A percentile compares a stretch with the other conserved stretches of the same genome.
phyloP scores from a whole-genome alignment of 2,329 filamentous ascomycete genomes.

The Diaporthe sp. region DNA sequence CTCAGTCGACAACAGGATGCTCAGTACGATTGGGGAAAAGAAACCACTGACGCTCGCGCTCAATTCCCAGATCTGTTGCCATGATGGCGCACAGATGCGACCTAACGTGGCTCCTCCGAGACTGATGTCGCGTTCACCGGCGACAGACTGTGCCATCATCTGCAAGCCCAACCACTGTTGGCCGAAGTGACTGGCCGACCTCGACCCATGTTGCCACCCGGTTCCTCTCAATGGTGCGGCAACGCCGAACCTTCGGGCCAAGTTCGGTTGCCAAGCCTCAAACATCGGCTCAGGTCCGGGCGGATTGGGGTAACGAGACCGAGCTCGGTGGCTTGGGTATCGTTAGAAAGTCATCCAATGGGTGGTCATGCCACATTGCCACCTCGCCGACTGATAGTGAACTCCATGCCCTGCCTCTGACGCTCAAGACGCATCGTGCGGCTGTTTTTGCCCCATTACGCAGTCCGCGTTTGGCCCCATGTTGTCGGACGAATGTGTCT shows the following conservation, averaged over 20 bases:
- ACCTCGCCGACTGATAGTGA: background rate
- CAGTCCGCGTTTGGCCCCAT: constrained; percentile 16
- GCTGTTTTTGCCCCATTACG: background rate
- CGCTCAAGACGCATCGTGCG: constrained; percentile 4
- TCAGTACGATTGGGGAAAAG: background rate
- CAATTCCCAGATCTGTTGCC: background rate
- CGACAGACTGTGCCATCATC: background rate
- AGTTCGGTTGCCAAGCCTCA: constrained; percentile 24
- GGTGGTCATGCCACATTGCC: background rate
- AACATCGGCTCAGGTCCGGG: constrained; percentile 20
- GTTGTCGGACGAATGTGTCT: background rate
- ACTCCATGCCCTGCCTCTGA: background rate
- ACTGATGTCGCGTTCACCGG: background rate
- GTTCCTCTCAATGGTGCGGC: constrained; percentile 3
- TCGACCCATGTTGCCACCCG: background rate
- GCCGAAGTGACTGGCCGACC: constrained; percentile 1
- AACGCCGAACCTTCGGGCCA: constrained; percentile 17
- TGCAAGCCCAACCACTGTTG: background rate
- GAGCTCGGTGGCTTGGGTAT: background rate
- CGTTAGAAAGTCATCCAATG: constrained; percentile 10
- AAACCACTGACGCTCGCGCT: background rate
- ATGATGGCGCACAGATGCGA: background rate
- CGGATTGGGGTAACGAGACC: constrained; percentile 5
- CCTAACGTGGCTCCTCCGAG: constrained; percentile 5
- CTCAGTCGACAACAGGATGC: background rate